Conservation (phyloP, 2,329 filamentous ascomycete genomes). For the Trichoderma sp. region DNA sequence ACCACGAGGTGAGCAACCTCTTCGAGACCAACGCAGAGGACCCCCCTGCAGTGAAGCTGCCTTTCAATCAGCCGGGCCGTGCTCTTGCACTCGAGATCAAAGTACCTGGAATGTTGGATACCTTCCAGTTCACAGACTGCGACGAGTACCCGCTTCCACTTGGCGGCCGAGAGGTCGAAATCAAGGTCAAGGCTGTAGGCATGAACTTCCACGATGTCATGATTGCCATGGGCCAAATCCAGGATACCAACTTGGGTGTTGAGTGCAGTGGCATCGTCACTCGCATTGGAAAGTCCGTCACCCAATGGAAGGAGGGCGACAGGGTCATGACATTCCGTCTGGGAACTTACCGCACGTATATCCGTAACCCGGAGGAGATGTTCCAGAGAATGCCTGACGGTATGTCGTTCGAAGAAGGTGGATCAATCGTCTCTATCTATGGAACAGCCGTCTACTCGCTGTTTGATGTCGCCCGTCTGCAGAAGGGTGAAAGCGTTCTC, state of each 20-base stretch:
- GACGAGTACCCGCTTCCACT: not conserved
- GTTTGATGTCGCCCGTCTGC: not conserved
- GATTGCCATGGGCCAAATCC: not conserved
- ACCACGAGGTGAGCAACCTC: not conserved
- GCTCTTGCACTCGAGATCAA: not conserved
- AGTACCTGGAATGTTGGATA: not conserved
- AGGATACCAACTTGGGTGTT: not conserved
- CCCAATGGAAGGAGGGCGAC: not conserved
- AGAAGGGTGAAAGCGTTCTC: not conserved
- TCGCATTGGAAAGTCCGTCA: not conserved
- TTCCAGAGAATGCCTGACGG: not conserved
- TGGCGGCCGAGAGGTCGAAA: not conserved
- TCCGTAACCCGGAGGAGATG: not conserved
- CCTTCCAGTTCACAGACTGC: not conserved
- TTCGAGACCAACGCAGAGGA: not conserved
- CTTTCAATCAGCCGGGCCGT: not conserved
- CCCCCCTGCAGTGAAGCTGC: not conserved
- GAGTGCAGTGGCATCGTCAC: not conserved
- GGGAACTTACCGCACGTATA: not conserved
- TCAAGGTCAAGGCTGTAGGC: not conserved
- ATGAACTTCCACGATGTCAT: not conserved
- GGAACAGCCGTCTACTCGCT: not conserved
- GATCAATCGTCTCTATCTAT: not conserved
- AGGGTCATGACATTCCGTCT: not conserved
- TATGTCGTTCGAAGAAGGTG: not conserved